Evolutionary conservation across 2,329 filamentous ascomycete species (phyloP), one percentile per base, ranked within the genome.

Genomic region (Calonectria henricotiae): DNA sequence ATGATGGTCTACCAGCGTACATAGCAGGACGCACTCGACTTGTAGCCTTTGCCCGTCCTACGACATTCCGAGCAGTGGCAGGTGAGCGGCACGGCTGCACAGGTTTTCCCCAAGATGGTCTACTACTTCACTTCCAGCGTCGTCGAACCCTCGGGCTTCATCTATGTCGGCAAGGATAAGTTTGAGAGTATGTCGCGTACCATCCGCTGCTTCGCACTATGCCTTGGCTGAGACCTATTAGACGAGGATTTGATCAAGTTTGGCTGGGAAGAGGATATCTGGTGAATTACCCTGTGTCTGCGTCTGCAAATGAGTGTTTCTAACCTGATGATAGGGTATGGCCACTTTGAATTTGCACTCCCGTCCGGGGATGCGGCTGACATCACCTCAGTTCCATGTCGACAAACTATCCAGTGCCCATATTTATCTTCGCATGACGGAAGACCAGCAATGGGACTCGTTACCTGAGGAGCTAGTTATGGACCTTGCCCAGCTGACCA

Each of bases 151-250:
- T 82, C 94, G 37, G 96, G 94, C 47, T 95, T 92, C 81, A 91
- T 99, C 79, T 99, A 99, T 82, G 94, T 98, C 70, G 96, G 96
- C 83, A 99, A 98, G 84, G 96, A 99, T 87, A 99, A 99, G 85
- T 95, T 96, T 77, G 96, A 99, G 87, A 99, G 96, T 98, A 87
- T 80, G 92, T 77, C 71, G 73, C 65, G 68, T 60, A n/a, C 30
- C 39, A 25, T 60, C 30, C 67, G 67, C 69, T 47, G 44, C 65
- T 64, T 60, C 54, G 51, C 65, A n/a, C 27, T 49, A 41, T 73
- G 58, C 30, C 37, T 20, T 63, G 54, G 69, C 76, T 77, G 69
- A 79, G 69, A 65, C 47, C 62, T 68, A 54, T 35, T 81, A 99
- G 96, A 98, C 85, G 96, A 99, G 88, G 95, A 98, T 76, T 85